phyloP scores from a whole-genome alignment of 2,329 filamentous ascomycete species.

The Clonostachys solani region DNA sequence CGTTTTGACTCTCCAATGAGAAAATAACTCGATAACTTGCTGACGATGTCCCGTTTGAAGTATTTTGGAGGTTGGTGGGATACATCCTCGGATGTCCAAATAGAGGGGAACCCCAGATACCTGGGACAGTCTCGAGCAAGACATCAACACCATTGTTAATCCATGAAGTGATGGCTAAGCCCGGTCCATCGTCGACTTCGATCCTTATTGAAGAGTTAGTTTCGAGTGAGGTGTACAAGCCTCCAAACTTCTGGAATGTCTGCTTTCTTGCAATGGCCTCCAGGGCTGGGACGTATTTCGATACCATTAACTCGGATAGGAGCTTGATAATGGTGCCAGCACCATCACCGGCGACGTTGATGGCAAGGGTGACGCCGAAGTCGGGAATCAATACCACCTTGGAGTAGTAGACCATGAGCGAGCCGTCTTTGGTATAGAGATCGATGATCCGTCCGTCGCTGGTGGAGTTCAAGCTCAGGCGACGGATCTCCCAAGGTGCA shows the following conservation, averaged over 20 bases:
- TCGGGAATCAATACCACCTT: conserved; percentile 31
- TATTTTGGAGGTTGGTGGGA: no score
- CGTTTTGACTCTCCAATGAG: no score
- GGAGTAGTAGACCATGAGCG: conserved; percentile 24
- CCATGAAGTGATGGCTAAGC: not conserved
- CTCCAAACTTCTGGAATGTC: not conserved
- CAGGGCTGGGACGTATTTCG: conserved; percentile 1
- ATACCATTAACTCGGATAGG: no score
- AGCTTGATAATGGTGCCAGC: no score
- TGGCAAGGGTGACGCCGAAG: conserved; percentile 26
- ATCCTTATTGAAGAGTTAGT: conserved; percentile 2
- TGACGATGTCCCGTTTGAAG: no score
- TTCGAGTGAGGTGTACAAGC: not conserved
- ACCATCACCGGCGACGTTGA: conserved; percentile 18
- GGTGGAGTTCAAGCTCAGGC: not conserved
- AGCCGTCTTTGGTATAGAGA: conserved; percentile 33
- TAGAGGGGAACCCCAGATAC: no score
- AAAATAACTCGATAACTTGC: no score
- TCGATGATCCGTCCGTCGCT: conserved; percentile 25
- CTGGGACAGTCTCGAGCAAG: no score
- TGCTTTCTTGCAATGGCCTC: not conserved
- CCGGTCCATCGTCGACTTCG: not conserved
- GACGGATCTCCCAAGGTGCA: conserved; percentile 34
- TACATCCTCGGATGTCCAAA: no score
- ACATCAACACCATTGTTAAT: no score